Evolutionary conservation across 2,329 filamentous ascomycete genomes (phyloP).

Genomic region (Penicillium sp.): DNA sequence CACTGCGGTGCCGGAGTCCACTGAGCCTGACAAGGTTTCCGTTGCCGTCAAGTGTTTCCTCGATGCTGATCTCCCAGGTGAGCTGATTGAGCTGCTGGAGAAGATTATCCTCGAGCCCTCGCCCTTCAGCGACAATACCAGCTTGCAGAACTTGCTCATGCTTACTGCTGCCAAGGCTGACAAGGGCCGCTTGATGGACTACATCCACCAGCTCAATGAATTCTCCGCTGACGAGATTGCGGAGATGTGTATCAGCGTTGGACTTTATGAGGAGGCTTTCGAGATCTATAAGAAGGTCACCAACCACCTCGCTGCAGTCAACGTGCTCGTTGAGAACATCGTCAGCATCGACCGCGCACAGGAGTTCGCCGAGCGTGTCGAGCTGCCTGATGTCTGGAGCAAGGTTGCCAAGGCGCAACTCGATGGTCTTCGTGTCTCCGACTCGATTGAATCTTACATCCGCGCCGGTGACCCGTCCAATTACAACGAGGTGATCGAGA

Average conservation of each 20-base stretch:
- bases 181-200: conserved; percentile 90
- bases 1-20: conserved; percentile 89
- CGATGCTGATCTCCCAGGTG: conserved; percentile 81
- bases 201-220: conserved; percentile 84
- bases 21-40: conserved; percentile 89
- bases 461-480: conserved; percentile 90
- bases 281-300: conserved; percentile 98
- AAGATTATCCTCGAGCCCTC: conserved; percentile 99
- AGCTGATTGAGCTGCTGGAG: conserved; percentile 95
- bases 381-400: conserved; percentile 94
- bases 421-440: conserved; percentile 86
- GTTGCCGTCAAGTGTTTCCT: conserved; percentile 93
- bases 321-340: conserved; percentile 91
- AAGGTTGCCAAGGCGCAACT: conserved; percentile 97
- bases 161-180: conserved; percentile 96
- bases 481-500: conserved; percentile 94
- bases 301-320: conserved; percentile 80
- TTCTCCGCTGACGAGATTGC: conserved; percentile 94
- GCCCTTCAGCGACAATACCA: conserved; percentile 95
- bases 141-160: conserved; percentile 92
- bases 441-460: conserved; percentile 96
- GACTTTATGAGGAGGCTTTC: conserved; percentile 93
- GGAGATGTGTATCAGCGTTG: conserved; percentile 87
- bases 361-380: conserved; percentile 90
- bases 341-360: conserved; percentile 98